Base-by-base conservation (phyloP, 2,329 filamentous ascomycete genomes). In the Botrytis cinerea region DNA sequence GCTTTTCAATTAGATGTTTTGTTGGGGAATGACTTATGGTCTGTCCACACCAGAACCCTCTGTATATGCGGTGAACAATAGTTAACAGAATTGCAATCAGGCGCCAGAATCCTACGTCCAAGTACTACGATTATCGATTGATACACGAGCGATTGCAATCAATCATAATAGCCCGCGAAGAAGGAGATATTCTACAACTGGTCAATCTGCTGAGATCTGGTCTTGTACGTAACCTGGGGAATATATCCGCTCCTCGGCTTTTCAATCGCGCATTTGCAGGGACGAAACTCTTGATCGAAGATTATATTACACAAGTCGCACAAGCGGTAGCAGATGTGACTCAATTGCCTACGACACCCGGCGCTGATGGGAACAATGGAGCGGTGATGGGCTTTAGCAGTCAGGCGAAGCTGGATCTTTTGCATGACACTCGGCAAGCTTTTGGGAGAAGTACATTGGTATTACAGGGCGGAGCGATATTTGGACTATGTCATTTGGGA, bases 271-370 rank as follows among this genome's bases (percentile, higher is more conserved):
- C 93, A 20, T 96, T 96, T 80, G 92, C 92, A 1, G 95, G 95
- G 25, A 97, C 95, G 1, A 98, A 98, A 81, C 88, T 93, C 71
- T 84, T 97, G 66, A 97, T 98, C 75, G 94, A 97, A 80, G 93
- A 97, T 82, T 98, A 98, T 80, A 91, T 97, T 75, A 90, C 91
- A 0, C 91, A 95, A 80, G 91, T 97, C 51, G 92, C 92, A n/a
- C 88, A 92, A 74, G 92, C 93, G 2, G 89, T 97, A 71, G 89
- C 93, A 75, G 91, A 95, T 79, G 91, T 98, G 54, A 91, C 90
- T 43, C 78, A 84, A 32, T 86, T 93, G 70, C 90, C 92, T 32
- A 91, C 89, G 0, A 85, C 85, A 28, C 84, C 86, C 0, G 83
- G 77, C 45, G 74, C 80, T 76, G 82, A 84, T 74, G 81, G 81